Conservation (phyloP, 208 protist genomes). For the Lotmaria passim region DNA sequence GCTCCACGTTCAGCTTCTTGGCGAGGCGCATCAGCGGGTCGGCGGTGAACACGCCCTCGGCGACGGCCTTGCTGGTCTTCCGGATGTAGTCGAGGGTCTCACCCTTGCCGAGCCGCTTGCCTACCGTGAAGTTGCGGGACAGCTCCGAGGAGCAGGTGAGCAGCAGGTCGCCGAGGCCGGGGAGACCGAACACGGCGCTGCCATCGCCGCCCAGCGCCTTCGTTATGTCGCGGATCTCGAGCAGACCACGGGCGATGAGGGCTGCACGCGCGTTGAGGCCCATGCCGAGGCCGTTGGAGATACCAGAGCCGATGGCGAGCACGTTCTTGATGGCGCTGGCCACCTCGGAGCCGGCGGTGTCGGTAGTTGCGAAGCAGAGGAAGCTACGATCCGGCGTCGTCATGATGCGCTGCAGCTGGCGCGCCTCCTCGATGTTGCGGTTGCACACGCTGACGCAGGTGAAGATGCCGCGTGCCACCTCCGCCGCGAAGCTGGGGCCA, state of each 20-base stretch:
- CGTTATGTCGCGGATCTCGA: constrained; percentile 89
- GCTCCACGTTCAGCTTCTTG: constrained; percentile 43
- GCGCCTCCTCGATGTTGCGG: too few relatives aligned
- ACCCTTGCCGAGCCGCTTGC: constrained; percentile 73
- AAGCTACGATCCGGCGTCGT: constrained; percentile 68
- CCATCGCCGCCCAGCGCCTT: constrained; percentile 74
- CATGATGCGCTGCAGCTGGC: constrained; percentile 48
- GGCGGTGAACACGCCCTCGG: constrained; percentile 79
- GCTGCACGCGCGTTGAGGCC: constrained; percentile 79
- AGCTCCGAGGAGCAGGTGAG: constrained; percentile 88
- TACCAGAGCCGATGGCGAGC: constrained; percentile 82
- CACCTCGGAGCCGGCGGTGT: constrained; percentile 87
- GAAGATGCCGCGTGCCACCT: constrained; percentile 73
- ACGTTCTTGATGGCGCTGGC: constrained; percentile 91
- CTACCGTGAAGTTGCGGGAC: constrained; percentile 87
- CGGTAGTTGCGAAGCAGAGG: constrained; percentile 79
- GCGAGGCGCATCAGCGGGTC: constrained; percentile 68
- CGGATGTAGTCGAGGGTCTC: constrained; percentile 66
- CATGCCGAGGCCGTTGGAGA: constrained; percentile 67
- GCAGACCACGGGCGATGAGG: constrained; percentile 77
- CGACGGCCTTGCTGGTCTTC: constrained; percentile 60
- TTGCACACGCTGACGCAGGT: constrained; percentile 36
- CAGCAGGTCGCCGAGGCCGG: constrained; percentile 88
- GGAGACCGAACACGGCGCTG: constrained; percentile 82
- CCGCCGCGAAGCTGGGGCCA: constrained; percentile 89